These are phyloP conservation scores for Chlorella ohadii DNA, from an alignment of 139 green algal species.

Conservation along the genomic window DNA sequence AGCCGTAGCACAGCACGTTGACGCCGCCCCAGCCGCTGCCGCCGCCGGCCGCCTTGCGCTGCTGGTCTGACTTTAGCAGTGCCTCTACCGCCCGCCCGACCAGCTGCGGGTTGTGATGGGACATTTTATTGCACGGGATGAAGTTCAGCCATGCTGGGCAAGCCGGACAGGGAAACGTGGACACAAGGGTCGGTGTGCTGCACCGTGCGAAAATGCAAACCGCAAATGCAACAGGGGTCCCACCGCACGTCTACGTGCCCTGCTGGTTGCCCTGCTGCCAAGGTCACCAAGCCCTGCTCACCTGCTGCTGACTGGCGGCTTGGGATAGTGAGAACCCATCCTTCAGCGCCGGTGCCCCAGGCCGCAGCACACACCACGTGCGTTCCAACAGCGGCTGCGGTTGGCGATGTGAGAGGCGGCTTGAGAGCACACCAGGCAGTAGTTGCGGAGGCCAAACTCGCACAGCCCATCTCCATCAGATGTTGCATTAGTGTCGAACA, in stretches of 20 bases:
- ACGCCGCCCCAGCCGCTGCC: not conserved
- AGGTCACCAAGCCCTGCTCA: not conserved
- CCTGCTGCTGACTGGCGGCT: conserved; percentile 47
- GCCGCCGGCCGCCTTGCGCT: not conserved
- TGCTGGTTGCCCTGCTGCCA: no score
- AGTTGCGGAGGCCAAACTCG: no score
- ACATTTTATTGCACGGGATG: no score
- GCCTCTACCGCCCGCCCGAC: conserved; percentile 64
- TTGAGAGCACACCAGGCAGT: no score
- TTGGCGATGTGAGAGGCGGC: no score
- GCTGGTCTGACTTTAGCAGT: conserved; percentile 39
- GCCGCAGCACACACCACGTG: conserved; percentile 35
- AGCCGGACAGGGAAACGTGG: not conserved
- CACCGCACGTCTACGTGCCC: no score
- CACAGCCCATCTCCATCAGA: no score
- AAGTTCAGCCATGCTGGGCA: no score
- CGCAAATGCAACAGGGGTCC: not conserved
- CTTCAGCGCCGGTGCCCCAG: not conserved
- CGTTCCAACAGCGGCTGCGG: conserved; percentile 16
- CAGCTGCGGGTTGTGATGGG: conserved; percentile 63
- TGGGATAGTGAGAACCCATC: conserved; percentile 50
- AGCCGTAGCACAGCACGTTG: conserved; percentile 70
- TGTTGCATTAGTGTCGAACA: no score
- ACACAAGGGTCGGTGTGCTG: not conserved
- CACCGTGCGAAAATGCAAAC: not conserved